Evolutionary conservation across 164 flowering plant genomes (phyloP), one percentile per base, ranked within the genome.

Genomic region (Euptelea pleiosperma): DNA sequence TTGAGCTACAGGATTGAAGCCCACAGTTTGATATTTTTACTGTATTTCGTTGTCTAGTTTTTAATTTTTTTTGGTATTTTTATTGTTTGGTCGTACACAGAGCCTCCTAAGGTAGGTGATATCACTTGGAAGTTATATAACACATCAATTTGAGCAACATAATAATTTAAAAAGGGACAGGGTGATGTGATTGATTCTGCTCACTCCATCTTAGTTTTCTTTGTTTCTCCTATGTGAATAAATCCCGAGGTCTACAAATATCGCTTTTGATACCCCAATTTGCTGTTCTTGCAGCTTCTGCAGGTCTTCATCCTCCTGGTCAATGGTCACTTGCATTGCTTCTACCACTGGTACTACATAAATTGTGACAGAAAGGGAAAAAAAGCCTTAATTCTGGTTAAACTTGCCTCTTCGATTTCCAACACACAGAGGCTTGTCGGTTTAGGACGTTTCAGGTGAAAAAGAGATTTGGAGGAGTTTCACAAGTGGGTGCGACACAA

Each of bases 221-320:
- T 26, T 29, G 2, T 9, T 22, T 56, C 15, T 58, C 43, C 2
- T 47, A n/a, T 15, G n/a, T 35, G 33, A 45, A 22, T 14, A 34
- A n/a, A 24, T 58, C 44, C 31, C 53, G 34, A 46, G 21, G 40
- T 29, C 34, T 29, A 22, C 9, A 37, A 34, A 5, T 21, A 28
- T 24, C n/a, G 14, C 31, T 9, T 34, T 18, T 47, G 33, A 34
- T 30, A 24, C 35, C n/a, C 4, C 18, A 37, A 4, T 56, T 33
- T 50, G 14, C 36, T 59, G n/a, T 51, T 63, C 35, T 54, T 69
- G 57, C 80, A 77, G 80, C 75, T 58, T 42, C 60, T 67, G 73
- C 68, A 60, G 72, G 70, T 49, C 37, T 18, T 44, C 25, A 43
- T 57, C 53, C 57, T 18, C 24, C 48, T 40, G 26, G 51, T 41